Percentiles rank a stretch among this genome's conserved stretches.
phyloP scores from a whole-genome alignment of 1,284 basidiomycete species.

The Puccinia sorghi region DNA sequence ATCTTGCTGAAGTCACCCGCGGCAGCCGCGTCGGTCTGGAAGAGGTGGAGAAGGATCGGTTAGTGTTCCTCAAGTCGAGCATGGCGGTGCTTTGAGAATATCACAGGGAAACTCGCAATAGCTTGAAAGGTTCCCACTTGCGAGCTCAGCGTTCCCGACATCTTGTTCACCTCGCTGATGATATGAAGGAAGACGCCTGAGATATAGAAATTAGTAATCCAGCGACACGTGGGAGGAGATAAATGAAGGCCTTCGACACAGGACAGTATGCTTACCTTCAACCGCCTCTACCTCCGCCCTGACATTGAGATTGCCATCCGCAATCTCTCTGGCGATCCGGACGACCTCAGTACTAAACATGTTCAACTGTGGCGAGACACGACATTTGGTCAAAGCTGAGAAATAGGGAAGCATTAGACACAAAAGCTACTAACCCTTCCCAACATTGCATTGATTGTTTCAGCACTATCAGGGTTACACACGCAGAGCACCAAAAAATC shows the following conservation, averaged over 20 bases:
- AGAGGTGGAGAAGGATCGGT: neutral
- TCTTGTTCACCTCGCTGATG: slow-evolving; percentile 49
- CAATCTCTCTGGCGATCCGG: slow-evolving; percentile 48
- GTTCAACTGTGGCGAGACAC: slow-evolving; percentile 30
- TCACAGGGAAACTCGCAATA: slow-evolving; percentile 24
- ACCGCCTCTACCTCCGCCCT: slow-evolving; percentile 50
- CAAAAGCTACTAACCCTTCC: slow-evolving; percentile 28
- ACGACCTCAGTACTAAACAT: slow-evolving; percentile 50
- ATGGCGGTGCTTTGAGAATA: neutral
- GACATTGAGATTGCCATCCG: slow-evolving; percentile 48
- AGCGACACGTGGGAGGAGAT: neutral
- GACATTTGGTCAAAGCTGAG: neutral
- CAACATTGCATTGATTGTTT: slow-evolving; percentile 50
- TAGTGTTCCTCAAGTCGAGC: neutral
- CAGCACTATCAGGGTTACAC: slow-evolving; percentile 13
- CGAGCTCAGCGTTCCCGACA: slow-evolving; percentile 48
- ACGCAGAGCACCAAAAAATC: neutral
- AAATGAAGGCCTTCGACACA: neutral
- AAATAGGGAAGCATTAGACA: neutral
- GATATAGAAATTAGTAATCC: neutral
- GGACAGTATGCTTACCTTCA: slow-evolving; percentile 28
- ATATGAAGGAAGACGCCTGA: slow-evolving; percentile 49
- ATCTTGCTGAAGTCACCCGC: slow-evolving; percentile 49
- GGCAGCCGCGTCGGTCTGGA: slow-evolving; percentile 46
- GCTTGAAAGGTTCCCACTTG: slow-evolving; percentile 50